Evolutionary conservation across 2,329 filamentous ascomycete genomes (phyloP), one percentile per base, ranked within the genome.

Genomic region (Ophiostoma angusticollis): DNA sequence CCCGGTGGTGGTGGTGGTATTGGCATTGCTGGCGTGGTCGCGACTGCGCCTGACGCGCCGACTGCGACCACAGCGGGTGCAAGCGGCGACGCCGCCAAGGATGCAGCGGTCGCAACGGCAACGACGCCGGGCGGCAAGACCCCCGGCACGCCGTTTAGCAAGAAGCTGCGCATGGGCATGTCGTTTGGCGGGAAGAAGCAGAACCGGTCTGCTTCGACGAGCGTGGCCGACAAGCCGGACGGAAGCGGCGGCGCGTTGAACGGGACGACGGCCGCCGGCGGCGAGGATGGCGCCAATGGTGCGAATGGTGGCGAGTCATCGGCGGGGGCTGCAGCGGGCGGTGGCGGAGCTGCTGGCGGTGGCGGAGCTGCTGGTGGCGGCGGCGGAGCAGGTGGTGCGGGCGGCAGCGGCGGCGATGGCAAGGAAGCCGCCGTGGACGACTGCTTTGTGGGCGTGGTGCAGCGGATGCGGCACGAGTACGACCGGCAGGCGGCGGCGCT

Each of bases 161-260:
- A 87, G 62, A 84, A 84, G 51, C 87, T 93, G 58, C 77, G 81
- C 34, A 80, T 84, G 74, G 72, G 71, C 59, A 73, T 72, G 48
- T 77, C 79, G 1, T 86, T 89, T 52, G 78, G 80, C 49, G 80
- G 79, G 52, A 95, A 93, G 65, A 94, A 93, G 59, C 67, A 89
- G 12, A 77, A 77, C 11, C 74, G 84, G 13, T 79, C 78, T 17
- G 65, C 70, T 4, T 78, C 78, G 4, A 72, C 73, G 0, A 73
- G 72, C 19, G 71, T 71, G 6, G 72, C 80, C 4, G 75, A 82
- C 43, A 93, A 91, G 55, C 78, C 84, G 0, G 72, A 73, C 1
- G 68, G 77, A 1, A 68, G 76, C 1, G 33, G 16, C 7, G 33
- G 22, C 2, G 22, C n/a, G n/a, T n/a, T n/a, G n/a, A n/a, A n/a